Base-by-base conservation (phyloP, 1,139 yeast species). In the Torulaspora globosa region DNA sequence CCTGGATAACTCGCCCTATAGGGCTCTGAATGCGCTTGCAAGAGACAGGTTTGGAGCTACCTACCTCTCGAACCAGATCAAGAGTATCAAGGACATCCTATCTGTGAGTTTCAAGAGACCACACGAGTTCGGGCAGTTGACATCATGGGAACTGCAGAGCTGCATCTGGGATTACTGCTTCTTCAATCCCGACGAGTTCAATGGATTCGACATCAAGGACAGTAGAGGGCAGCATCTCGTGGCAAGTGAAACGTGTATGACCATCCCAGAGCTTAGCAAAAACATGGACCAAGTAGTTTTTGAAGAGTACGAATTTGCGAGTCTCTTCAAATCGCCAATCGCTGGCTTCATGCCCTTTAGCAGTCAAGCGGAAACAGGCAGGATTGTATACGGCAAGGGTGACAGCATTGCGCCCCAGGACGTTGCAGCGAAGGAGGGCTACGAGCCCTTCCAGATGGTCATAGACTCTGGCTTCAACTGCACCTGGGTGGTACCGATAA, bases 161-260 rank as follows among this genome's bases (percentile, higher is more conserved):
- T 84, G 85, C n/a, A 77, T 94, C 3, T 94, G 98, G 98, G 97
- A 94, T 63, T 79, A 83, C 53, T 75, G 86, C 63, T 68, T 83
- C 55, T 70, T 67, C 55, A 70, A 70, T 31, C 68, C 69, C 1
- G 59, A 56, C 18, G 67, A 63, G 23, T 65, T 66, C 44, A 32
- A 50, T 29, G 60, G 64, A 44, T 54, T 56, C 31, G 55, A 62
- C 23, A 48, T 54, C 18, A 53, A 53, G 14, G 57, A 57, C 5
- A 48, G 77, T 59, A 63, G 57, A 29, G 69, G 63, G 11, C 58
- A 62, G 19, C 60, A 68, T 48, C 50, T 72, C 24, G 61, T 71
- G 4, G 55, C 68, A 19, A 66, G 68, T 1, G 97, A 92, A 59
- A 74, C 90, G 11, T 92, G 96, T 16, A 81, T 84, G 62, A 86